A percentile compares a stretch with the other conserved stretches of the same genome.
phyloP scores from a whole-genome alignment of 2,329 filamentous ascomycete species.

The Calonectria honghensis region DNA sequence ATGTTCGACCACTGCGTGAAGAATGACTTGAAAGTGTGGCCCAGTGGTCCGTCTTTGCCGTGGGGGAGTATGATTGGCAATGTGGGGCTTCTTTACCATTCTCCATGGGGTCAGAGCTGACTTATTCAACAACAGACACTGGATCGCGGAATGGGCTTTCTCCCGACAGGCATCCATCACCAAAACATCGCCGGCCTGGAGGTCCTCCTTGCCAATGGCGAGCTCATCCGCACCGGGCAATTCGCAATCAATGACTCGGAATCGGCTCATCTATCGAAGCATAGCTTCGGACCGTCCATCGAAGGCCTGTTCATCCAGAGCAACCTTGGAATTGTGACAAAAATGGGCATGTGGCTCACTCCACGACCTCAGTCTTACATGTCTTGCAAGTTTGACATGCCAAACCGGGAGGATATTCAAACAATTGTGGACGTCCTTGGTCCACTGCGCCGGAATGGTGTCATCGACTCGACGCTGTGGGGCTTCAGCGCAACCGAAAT shows the following conservation, averaged over 20 bases:
- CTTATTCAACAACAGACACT: background rate
- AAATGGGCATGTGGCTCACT: background rate
- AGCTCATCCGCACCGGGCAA: background rate
- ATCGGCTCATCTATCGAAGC: background rate
- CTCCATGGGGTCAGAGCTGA: background rate
- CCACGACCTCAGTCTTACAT: constrained; percentile 6
- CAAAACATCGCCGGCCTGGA: background rate
- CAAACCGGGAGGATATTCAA: background rate
- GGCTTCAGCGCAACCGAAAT: background rate
- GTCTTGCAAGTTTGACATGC: background rate
- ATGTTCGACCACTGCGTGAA: background rate
- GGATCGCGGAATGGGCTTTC: background rate
- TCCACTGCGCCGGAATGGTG: background rate
- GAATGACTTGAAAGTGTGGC: constrained; percentile 1
- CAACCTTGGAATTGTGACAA: constrained; percentile 14
- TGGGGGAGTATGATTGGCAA: constrained; percentile 2
- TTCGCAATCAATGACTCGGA: constrained; percentile 1
- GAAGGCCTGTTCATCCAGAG: constrained; percentile 4
- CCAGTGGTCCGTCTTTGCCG: background rate
- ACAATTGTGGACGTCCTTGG: background rate
- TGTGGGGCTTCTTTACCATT: background rate
- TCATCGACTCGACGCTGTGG: background rate
- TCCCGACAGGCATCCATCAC: background rate
- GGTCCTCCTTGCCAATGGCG: background rate
- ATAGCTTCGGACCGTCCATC: background rate